Conservation (phyloP, 2,329 filamentous ascomycete genomes). For the Biscogniauxia marginata region DNA sequence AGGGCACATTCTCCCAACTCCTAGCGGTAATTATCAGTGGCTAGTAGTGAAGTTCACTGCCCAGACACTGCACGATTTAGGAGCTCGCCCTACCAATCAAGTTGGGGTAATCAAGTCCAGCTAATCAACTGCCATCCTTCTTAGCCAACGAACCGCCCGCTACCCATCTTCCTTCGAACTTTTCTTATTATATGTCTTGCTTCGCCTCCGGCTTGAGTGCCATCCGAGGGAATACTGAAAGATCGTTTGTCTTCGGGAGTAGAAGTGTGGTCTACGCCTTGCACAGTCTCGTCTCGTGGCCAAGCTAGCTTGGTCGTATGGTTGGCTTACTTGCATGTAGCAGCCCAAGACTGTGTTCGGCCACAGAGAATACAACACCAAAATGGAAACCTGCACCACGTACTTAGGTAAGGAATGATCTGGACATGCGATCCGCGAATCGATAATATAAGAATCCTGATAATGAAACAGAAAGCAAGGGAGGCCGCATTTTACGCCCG, state of each 20-base stretch:
- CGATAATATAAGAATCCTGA: not conserved
- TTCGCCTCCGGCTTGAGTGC: not conserved
- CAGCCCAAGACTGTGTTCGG: too few relatives aligned
- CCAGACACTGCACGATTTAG: not conserved
- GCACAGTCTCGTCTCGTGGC: too few relatives aligned
- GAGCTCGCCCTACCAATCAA: not conserved
- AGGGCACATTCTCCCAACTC: not conserved
- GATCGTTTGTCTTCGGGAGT: not conserved
- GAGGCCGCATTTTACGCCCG: not conserved
- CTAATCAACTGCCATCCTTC: not conserved
- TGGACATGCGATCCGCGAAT: not conserved
- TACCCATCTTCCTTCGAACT: not conserved
- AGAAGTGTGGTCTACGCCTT: too few relatives aligned
- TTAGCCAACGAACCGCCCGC: not conserved
- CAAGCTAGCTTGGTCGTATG: too few relatives aligned
- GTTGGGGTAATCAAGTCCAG: not conserved
- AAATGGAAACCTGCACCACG: too few relatives aligned
- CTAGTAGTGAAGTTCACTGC: not conserved
- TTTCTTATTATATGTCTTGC: not conserved
- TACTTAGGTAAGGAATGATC: not conserved
- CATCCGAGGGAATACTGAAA: not conserved
- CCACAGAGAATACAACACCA: too few relatives aligned
- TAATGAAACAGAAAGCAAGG: not conserved
- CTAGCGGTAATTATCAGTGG: not conserved
- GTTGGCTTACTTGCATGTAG: too few relatives aligned